A percentile compares a stretch with the other conserved stretches of the same genome.
These are phyloP conservation scores for Magnolia changhungtana DNA, from an alignment of 164 flowering plant genomes.

Conservation along the genomic window DNA sequence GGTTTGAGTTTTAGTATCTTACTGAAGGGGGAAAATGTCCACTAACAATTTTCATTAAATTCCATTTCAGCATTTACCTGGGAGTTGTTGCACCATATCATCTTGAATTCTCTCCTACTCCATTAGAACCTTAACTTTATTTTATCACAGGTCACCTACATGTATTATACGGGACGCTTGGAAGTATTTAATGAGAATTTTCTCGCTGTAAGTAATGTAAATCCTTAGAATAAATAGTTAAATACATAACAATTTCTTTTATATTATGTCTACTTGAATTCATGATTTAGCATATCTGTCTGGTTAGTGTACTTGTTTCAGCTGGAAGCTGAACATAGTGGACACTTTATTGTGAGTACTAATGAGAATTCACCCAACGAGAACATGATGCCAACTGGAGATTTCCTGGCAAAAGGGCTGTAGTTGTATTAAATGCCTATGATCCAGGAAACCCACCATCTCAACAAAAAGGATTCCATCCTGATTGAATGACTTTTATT, in stretches of 20 bases:
- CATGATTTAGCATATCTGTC: background rate
- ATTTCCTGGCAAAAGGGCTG: background rate
- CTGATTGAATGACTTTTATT: background rate
- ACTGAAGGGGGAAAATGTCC: background rate
- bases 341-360: background rate
- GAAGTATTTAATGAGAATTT: conserved; percentile 96
- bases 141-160: conserved; percentile 78
- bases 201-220: conserved; percentile 59
- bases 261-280: background rate
- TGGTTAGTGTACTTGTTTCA: background rate
- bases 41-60: background rate
- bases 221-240: background rate
- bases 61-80: background rate
- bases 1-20: background rate
- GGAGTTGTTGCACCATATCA: background rate
- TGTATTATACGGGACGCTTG: conserved; percentile 99
- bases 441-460: background rate
- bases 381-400: background rate
- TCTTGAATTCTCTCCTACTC: background rate
- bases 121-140: background rate
- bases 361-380: too few relatives aligned
- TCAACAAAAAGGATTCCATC: background rate
- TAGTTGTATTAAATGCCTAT: background rate
- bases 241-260: background rate
- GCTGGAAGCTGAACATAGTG: background rate